Conservation (phyloP, 805 yeast genomes). For the Candida germanica region DNA sequence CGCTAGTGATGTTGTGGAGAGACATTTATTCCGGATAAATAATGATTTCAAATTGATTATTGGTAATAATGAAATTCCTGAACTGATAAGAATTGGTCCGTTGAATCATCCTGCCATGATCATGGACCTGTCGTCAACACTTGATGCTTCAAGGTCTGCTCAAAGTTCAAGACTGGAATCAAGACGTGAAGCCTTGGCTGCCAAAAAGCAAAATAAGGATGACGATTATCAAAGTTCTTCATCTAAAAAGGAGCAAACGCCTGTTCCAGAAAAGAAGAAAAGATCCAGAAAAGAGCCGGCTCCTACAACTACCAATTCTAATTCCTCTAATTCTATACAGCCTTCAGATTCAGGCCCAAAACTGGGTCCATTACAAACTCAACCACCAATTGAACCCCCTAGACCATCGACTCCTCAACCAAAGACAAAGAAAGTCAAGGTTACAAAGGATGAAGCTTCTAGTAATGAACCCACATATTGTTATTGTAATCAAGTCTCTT, state of each 20-base stretch:
- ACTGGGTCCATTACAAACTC: neutral
- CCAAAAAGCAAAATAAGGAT: slow-evolving; percentile 62
- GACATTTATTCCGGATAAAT: slow-evolving; percentile 70
- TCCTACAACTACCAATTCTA: neutral
- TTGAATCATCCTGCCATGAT: slow-evolving; percentile 90
- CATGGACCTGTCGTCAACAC: slow-evolving; percentile 49
- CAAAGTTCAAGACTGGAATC: slow-evolving; percentile 80
- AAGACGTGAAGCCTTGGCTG: slow-evolving; percentile 90
- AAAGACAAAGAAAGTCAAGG: slow-evolving; percentile 18
- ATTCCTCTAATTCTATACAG: neutral
- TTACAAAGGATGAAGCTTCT: slow-evolving; percentile 17
- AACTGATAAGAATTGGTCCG: slow-evolving; percentile 70
- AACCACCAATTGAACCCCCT: slow-evolving; percentile 9
- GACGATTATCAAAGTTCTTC: slow-evolving; percentile 12
- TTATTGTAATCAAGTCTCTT: slow-evolving; percentile 94
- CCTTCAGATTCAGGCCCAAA: neutral
- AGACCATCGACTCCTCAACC: slow-evolving; percentile 18
- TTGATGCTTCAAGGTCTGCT: slow-evolving; percentile 49
- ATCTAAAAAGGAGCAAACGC: slow-evolving; percentile 16
- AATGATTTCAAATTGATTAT: slow-evolving; percentile 75
- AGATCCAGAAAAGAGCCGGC: slow-evolving; percentile 13
- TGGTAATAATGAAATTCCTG: slow-evolving; percentile 77
- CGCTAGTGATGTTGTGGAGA: slow-evolving; percentile 73
- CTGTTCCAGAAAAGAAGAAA: slow-evolving; percentile 17
- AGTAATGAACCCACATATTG: slow-evolving; percentile 79